Conservation (phyloP, 148 eudicot genomes). For the Camellia lanceoleosa region DNA sequence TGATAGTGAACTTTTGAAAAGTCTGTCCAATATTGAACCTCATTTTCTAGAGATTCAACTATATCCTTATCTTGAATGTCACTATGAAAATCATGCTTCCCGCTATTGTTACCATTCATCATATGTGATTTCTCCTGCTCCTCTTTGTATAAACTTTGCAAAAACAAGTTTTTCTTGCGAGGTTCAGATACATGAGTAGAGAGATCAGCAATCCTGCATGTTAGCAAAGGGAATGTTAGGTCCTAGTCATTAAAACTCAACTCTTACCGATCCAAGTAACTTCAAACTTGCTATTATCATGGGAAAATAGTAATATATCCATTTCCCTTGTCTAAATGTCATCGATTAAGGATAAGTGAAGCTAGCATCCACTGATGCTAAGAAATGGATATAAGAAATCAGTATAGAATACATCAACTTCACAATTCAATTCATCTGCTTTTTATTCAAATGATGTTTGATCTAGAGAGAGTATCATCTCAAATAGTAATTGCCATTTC, state of each 20-base stretch:
- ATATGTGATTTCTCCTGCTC: constrained; percentile 33
- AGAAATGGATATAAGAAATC: neutral
- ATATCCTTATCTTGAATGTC: constrained; percentile 58
- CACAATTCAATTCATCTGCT: neutral
- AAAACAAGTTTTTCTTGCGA: constrained; percentile 68
- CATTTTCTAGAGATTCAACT: constrained; percentile 62
- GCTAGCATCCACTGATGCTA: neutral
- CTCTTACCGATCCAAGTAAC: no score
- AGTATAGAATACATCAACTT: neutral
- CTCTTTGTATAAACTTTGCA: constrained; percentile 75
- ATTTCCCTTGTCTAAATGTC: neutral
- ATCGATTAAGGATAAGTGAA: neutral
- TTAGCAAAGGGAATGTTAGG: neutral
- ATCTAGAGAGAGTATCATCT: neutral
- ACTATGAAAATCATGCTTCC: constrained; percentile 31
- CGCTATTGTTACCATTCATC: constrained; percentile 24
- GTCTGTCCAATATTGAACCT: constrained; percentile 86
- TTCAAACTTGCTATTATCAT: neutral
- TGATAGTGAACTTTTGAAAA: constrained; percentile 92
- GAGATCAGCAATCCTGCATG: constrained; percentile 68
- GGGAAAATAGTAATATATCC: neutral
- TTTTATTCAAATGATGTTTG: neutral
- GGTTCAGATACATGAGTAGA: constrained; percentile 67
- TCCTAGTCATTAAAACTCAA: no score
- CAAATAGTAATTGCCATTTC: neutral